phyloP scores from a whole-genome alignment of 805 yeast species.

The Vanderwaltozyma tropicalis region DNA sequence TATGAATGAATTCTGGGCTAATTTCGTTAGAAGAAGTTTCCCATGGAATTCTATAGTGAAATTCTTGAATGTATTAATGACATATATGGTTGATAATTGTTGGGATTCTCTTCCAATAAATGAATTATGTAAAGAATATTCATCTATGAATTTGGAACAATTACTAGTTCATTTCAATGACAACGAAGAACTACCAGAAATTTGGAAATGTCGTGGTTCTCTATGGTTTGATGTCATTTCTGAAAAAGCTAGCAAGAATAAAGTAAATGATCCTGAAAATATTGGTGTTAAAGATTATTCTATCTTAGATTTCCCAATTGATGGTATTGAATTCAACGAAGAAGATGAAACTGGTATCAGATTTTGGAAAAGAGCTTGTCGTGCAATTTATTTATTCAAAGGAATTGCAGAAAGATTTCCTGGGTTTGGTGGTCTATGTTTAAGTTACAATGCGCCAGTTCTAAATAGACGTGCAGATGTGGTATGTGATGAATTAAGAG shows the following conservation, averaged over 20 bases:
- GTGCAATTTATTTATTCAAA: constrained; percentile 24
- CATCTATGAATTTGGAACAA: constrained; percentile 26
- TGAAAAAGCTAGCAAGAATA: constrained; percentile 31
- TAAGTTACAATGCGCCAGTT: constrained; percentile 10
- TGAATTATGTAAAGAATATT: constrained; percentile 18
- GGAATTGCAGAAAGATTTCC: constrained; percentile 19
- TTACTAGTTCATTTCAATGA: constrained; percentile 42
- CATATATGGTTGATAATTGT: constrained; percentile 20
- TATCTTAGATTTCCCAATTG: constrained; percentile 51
- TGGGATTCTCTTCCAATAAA: constrained; percentile 10
- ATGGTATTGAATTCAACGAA: constrained; percentile 43
- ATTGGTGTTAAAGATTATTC: constrained; percentile 51
- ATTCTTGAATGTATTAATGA: constrained; percentile 50
- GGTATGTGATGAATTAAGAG: not conserved
- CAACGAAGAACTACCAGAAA: constrained; percentile 59
- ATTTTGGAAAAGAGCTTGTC: constrained; percentile 27
- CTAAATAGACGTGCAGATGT: constrained; percentile 5
- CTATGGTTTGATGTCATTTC: constrained; percentile 61
- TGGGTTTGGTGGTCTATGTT: constrained; percentile 9
- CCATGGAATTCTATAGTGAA: constrained; percentile 62
- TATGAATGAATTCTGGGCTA: constrained; percentile 22
- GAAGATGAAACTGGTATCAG: constrained; percentile 27
- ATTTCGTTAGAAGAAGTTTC: constrained; percentile 38
- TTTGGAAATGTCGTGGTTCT: constrained; percentile 81
- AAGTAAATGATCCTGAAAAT: constrained; percentile 32